Evolutionary conservation across 495 filamentous ascomycete genomes (phyloP).

Genomic region (Aspergillus funiculosus): DNA sequence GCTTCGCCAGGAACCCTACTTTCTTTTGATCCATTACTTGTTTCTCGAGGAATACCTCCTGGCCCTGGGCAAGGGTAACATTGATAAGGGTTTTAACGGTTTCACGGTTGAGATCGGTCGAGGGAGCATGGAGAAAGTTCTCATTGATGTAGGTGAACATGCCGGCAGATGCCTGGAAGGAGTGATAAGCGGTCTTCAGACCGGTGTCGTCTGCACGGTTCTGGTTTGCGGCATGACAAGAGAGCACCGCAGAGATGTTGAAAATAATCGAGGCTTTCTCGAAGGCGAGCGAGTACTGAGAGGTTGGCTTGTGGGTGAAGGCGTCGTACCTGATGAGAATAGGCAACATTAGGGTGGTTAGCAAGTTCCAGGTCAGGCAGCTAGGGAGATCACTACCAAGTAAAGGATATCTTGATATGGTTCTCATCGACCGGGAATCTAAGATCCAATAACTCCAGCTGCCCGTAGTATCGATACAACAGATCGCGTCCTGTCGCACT

Average conservation of each 20-base stretch:
- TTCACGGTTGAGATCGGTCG: slow-evolving; percentile 86
- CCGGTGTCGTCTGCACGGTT: slow-evolving; percentile 86
- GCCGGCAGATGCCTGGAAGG: slow-evolving; percentile 93
- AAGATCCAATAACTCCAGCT: slow-evolving; percentile 89
- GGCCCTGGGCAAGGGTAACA: slow-evolving; percentile 89
- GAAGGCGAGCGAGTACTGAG: slow-evolving; percentile 93
- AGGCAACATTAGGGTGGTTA: slow-evolving; percentile 10
- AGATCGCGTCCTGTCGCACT: slow-evolving; percentile 90
- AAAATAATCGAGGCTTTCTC: slow-evolving; percentile 99
- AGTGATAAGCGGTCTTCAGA: slow-evolving; percentile 94
- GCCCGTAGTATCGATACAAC: slow-evolving; percentile 95
- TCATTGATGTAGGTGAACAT: slow-evolving; percentile 99
- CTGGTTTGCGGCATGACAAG: slow-evolving; percentile 91
- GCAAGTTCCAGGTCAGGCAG: background rate
- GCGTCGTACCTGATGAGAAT: slow-evolving; percentile 97
- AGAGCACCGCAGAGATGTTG: slow-evolving; percentile 96
- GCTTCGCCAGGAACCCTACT: slow-evolving; percentile 82
- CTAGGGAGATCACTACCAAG: slow-evolving; percentile 58
- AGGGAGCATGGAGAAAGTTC: slow-evolving; percentile 96
- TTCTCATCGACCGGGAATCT: slow-evolving; percentile 97
- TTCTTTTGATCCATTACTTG: slow-evolving; percentile 92
- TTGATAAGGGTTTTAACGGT: slow-evolving; percentile 92
- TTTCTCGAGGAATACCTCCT: slow-evolving; percentile 97
- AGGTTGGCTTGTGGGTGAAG: slow-evolving; percentile 92
- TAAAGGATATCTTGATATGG: slow-evolving; percentile 98